Percentiles rank a stretch among this genome's conserved stretches.
Evolutionary conservation across 176 grass and related monocot genomes (phyloP).

Genomic region (Thalia dealbata): DNA sequence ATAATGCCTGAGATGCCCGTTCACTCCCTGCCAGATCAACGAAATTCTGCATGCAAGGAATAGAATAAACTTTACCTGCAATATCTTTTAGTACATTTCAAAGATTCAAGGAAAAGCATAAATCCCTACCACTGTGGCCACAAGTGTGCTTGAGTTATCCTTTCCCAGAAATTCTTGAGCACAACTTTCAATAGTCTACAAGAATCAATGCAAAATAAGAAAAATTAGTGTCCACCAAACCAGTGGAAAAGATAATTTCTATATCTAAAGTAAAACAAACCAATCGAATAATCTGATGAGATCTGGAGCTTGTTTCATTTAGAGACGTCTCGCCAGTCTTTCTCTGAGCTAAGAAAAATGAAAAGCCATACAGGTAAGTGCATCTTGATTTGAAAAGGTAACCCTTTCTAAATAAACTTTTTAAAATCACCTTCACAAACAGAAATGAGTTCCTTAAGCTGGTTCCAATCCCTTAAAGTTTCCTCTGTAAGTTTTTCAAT

Average conservation of each 20-base stretch:
- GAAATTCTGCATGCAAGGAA: slow-evolving; percentile 12
- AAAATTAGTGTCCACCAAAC: neutral
- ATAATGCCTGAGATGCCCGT: slow-evolving; percentile 22
- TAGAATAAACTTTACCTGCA: neutral
- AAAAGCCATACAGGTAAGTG: neutral
- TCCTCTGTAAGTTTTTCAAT: slow-evolving; percentile 20
- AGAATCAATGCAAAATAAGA: neutral
- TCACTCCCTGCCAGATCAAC: slow-evolving; percentile 22
- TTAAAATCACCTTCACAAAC: slow-evolving; percentile 9
- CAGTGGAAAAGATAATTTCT: neutral
- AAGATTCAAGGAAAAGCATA: neutral
- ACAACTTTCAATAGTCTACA: slow-evolving; percentile 17
- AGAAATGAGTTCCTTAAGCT: slow-evolving; percentile 18
- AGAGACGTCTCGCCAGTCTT: slow-evolving; percentile 19
- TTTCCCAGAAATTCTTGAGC: slow-evolving; percentile 12
- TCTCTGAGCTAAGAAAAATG: slow-evolving; percentile 14
- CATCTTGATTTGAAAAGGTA: neutral
- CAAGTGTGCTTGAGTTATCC: slow-evolving; percentile 15
- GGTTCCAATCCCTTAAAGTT: slow-evolving; percentile 14
- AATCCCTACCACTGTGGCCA: slow-evolving; percentile 15
- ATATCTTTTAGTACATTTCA: neutral
- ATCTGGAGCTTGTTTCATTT: slow-evolving; percentile 23
- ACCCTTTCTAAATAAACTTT: neutral
- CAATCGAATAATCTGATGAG: slow-evolving; percentile 21
- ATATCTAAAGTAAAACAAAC: neutral